Evolutionary conservation across 768 basidiomycete species (phyloP).

Genomic region (Tephrocybe rancida): DNA sequence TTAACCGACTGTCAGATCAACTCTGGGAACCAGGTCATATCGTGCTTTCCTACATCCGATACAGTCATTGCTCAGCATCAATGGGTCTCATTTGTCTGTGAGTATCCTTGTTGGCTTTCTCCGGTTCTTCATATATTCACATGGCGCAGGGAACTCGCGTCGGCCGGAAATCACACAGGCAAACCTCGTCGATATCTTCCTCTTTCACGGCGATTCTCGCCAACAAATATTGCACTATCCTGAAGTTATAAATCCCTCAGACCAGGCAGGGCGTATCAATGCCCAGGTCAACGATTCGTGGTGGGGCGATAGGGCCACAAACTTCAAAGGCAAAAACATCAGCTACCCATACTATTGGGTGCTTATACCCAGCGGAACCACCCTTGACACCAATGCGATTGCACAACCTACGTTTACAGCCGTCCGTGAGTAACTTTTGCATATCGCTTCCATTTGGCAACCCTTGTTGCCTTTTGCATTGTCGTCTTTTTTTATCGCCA

Average conservation of each 20-base stretch:
- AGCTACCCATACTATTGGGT: constrained; percentile 80
- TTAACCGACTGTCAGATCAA: constrained; percentile 48
- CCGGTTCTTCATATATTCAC: constrained; percentile 11
- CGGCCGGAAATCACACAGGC: constrained; percentile 66
- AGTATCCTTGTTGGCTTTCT: constrained; percentile 35
- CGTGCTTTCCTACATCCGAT: constrained; percentile 70
- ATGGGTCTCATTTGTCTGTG: constrained; percentile 81
- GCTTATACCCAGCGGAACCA: constrained; percentile 59
- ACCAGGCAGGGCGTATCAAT: constrained; percentile 54
- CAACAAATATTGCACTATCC: constrained; percentile 44
- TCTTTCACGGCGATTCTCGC: constrained; percentile 73
- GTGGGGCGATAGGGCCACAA: constrained; percentile 59
- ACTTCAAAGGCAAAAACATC: constrained; percentile 52
- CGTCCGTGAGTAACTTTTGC: constrained; percentile 64
- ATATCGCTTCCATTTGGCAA: background rate
- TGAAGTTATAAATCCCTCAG: constrained; percentile 45
- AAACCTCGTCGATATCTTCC: constrained; percentile 72
- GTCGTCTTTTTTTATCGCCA: too few relatives aligned
- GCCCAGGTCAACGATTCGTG: constrained; percentile 73
- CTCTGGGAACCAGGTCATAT: constrained; percentile 72
- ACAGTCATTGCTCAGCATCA: constrained; percentile 70
- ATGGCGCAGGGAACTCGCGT: constrained; percentile 69
- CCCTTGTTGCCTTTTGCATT: background rate
- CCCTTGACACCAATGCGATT: constrained; percentile 58
- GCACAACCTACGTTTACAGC: constrained; percentile 78